phyloP scores from a whole-genome alignment of 2,329 filamentous ascomycete species.

The Ceratocystis cubensis region DNA sequence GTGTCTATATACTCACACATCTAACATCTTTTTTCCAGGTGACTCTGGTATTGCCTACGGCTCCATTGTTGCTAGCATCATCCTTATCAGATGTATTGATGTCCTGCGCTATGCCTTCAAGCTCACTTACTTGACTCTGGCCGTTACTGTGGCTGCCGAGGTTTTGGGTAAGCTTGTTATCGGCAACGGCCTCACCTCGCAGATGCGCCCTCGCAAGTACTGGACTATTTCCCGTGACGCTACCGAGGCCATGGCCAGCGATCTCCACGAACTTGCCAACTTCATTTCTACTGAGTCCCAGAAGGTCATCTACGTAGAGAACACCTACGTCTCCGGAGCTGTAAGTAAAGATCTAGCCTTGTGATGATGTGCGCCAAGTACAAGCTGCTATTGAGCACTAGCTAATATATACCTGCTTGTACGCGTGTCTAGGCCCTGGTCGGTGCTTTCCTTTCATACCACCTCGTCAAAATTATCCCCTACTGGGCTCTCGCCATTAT shows the following conservation, averaged over 20 bases:
- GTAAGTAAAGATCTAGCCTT: conserved; percentile 34
- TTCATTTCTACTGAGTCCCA: conserved; percentile 60
- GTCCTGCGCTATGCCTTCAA: conserved; percentile 53
- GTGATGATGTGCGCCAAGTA: neutral
- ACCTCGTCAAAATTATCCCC: conserved; percentile 55
- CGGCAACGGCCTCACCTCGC: conserved; percentile 49
- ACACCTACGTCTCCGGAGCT: conserved; percentile 45
- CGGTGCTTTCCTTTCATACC: conserved; percentile 52
- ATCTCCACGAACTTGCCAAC: conserved; percentile 56
- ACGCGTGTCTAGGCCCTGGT: conserved; percentile 39
- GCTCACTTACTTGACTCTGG: conserved; percentile 50
- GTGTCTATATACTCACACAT: neutral
- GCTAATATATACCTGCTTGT: neutral
- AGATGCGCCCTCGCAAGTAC: conserved; percentile 55
- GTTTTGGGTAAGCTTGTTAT: conserved; percentile 48
- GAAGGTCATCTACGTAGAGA: conserved; percentile 56
- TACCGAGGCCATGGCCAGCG: conserved; percentile 47
- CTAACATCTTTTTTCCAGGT: conserved; percentile 31
- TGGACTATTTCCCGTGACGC: conserved; percentile 53
- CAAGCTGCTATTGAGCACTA: no score
- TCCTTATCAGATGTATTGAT: conserved; percentile 53
- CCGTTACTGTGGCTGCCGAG: conserved; percentile 49
- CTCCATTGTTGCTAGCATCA: conserved; percentile 45
- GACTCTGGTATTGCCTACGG: conserved; percentile 53
- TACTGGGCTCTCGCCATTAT: conserved; percentile 56